Conservation (phyloP, 2,329 filamentous ascomycete genomes). For the Talaromyces sp. region DNA sequence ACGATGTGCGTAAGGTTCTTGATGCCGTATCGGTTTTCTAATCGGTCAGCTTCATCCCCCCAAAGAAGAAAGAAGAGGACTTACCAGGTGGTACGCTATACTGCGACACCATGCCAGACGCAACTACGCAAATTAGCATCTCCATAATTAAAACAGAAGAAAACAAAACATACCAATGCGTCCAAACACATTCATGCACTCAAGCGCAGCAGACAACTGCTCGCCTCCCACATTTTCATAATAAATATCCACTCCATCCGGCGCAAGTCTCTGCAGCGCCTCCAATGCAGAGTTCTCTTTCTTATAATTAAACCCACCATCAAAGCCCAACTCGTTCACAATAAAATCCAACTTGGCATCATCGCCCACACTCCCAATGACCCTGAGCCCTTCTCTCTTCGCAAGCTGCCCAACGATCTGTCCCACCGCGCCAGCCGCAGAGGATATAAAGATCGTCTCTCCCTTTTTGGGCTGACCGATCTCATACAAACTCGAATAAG, state of each 20-base stretch:
- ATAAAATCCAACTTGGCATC: conserved; percentile 79
- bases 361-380: conserved; percentile 75
- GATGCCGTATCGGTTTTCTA: conserved; percentile 61
- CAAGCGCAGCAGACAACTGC: conserved; percentile 66
- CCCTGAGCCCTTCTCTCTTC: conserved; percentile 73
- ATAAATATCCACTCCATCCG: conserved; percentile 77
- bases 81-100: conserved; percentile 59
- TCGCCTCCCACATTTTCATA: conserved; percentile 78
- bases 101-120: conserved; percentile 67
- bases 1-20: conserved; percentile 64
- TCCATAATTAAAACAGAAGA: background rate
- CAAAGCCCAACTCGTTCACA: conserved; percentile 65
- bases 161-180: conserved; percentile 49
- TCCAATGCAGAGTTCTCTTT: conserved; percentile 63
- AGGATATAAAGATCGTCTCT: conserved; percentile 78
- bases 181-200: conserved; percentile 61
- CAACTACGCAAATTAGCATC: conserved; percentile 30
- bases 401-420: conserved; percentile 80
- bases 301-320: conserved; percentile 83
- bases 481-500: conserved; percentile 69
- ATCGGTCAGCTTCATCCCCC: background rate
- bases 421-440: conserved; percentile 76
- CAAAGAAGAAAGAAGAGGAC: background rate
- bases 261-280: conserved; percentile 67
- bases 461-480: conserved; percentile 72